Percentiles rank a stretch among this genome's conserved stretches.
Conservation (phyloP, 2,329 filamentous ascomycete genomes). For the Paecilomyces fulvus region DNA sequence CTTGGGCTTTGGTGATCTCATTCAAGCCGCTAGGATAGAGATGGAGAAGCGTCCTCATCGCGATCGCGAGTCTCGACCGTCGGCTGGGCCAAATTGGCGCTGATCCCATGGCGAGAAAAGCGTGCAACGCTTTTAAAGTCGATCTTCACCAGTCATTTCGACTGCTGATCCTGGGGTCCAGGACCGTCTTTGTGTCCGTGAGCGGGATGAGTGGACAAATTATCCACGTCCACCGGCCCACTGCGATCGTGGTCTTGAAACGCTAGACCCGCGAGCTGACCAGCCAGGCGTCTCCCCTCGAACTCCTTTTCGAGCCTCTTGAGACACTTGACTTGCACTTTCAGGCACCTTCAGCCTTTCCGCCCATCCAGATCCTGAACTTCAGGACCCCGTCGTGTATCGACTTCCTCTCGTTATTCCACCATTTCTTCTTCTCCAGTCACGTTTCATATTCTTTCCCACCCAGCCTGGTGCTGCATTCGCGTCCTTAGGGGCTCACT, state of each 20-base stretch:
- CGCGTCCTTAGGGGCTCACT: constrained; percentile 12
- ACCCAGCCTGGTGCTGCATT: constrained; percentile 20
- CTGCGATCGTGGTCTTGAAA: background rate
- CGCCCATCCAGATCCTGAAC: background rate
- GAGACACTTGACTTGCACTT: background rate
- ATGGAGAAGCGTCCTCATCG: background rate
- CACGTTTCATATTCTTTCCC: constrained; percentile 14
- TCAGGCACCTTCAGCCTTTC: background rate
- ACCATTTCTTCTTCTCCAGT: constrained; percentile 10
- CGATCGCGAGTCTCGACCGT: background rate
- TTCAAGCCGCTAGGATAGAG: too few relatives aligned
- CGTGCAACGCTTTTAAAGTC: background rate
- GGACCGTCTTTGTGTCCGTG: background rate
- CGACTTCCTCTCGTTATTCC: constrained; percentile 6
- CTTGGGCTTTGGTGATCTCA: too few relatives aligned
- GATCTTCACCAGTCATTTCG: background rate
- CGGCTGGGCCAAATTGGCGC: background rate
- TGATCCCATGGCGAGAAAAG: background rate
- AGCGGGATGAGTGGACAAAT: background rate
- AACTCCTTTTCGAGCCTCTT: background rate
- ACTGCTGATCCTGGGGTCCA: background rate
- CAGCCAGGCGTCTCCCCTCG: background rate
- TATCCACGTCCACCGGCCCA: background rate
- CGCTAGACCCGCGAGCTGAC: background rate
- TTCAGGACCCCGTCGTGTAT: background rate